Percentiles rank a stretch among this genome's conserved stretches.
These are phyloP conservation scores for Suhomyces atakaporum DNA, from an alignment of 1,139 yeast genomes.

Conservation along the genomic window DNA sequence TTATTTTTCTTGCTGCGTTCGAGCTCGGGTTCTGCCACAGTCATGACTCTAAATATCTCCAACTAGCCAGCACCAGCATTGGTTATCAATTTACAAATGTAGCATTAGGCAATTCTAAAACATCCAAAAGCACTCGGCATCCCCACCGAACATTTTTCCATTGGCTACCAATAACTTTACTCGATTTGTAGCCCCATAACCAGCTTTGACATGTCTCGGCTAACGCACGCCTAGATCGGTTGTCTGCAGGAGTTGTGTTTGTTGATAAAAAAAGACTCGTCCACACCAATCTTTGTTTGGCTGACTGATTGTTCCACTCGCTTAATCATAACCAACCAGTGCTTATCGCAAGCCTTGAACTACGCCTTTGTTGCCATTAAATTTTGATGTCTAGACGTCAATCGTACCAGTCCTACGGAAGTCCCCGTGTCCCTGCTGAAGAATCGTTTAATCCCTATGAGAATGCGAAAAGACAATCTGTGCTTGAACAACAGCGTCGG, in stretches of 20 bases:
- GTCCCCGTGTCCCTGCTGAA: conserved; percentile 9
- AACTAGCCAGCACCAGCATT: too few species aligned
- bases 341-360: not conserved
- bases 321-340: too few species aligned
- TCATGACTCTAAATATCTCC: too few species aligned
- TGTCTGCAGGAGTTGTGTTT: conserved; percentile 8
- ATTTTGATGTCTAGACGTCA: conserved; percentile 10
- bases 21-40: too few species aligned
- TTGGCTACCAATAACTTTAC: too few species aligned
- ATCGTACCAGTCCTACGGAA: conserved; percentile 9
- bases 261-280: conserved; percentile 10
- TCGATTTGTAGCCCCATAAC: too few species aligned
- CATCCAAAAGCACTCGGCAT: too few species aligned
- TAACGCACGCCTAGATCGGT: conserved; percentile 1
- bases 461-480: conserved; percentile 24
- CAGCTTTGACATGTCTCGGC: too few species aligned
- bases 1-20: too few species aligned
- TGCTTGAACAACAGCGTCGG: conserved; percentile 24
- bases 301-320: not conserved
- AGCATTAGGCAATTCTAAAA: too few species aligned
- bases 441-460: conserved; percentile 33
- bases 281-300: not conserved
- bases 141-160: too few species aligned
- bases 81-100: too few species aligned
- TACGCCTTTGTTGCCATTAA: not conserved